Conservation (phyloP, 352 stramenopile genomes). For the Thraustochytrium sp. region DNA sequence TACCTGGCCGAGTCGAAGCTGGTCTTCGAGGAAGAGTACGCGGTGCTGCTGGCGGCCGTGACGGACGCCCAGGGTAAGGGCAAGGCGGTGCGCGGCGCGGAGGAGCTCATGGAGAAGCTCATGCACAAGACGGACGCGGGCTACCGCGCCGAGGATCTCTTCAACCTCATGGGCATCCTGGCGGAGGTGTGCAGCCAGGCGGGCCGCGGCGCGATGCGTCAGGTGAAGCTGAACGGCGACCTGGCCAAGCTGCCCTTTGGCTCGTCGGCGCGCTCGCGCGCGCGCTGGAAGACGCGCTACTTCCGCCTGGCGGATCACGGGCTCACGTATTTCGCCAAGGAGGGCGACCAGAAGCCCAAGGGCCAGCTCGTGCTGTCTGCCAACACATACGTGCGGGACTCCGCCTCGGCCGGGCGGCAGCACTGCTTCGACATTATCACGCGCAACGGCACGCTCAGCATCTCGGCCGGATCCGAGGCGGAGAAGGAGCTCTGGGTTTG, state of each 20-base stretch:
- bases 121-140: background rate
- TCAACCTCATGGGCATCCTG: slow-evolving; percentile 19
- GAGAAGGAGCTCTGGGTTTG: slow-evolving; percentile 43
- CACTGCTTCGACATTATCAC: slow-evolving; percentile 36
- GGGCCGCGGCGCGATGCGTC: background rate
- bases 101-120: slow-evolving; percentile 2
- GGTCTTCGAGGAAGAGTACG: slow-evolving; percentile 29
- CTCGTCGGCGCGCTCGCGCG: background rate
- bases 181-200: background rate
- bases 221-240: background rate
- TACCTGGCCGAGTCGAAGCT: slow-evolving; percentile 21
- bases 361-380: slow-evolving; percentile 14
- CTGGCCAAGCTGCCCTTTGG: slow-evolving; percentile 36
- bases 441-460: slow-evolving; percentile 8
- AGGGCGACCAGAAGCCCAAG: slow-evolving; percentile 2
- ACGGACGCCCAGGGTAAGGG: background rate
- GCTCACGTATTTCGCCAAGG: slow-evolving; percentile 23
- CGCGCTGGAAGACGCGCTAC: slow-evolving; percentile 5
- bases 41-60: background rate
- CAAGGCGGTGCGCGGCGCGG: background rate
- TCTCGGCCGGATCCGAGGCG: background rate
- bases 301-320: background rate
- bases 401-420: background rate
- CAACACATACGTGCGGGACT: slow-evolving; percentile 2
- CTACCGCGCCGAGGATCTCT: slow-evolving; percentile 29